Evolutionary conservation across 331 rosid species (phyloP), one percentile per base, ranked within the genome.

Genomic region (Cydonia oblonga): DNA sequence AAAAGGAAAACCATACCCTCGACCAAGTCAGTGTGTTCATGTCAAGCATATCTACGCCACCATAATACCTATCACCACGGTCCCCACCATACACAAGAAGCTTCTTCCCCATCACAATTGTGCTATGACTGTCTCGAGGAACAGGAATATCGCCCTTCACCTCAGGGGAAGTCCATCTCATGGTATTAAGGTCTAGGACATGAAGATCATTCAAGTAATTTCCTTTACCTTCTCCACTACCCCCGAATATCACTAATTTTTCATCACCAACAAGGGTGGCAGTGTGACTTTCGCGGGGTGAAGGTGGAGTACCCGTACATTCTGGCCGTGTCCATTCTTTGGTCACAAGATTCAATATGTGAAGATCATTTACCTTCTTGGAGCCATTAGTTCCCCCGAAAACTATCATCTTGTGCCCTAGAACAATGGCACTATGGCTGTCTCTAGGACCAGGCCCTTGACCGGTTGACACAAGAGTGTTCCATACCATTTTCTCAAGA

Each of bases 311-410:
- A 56, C 98, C 98, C 33, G 81, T 75, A 79, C 92, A 91, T 73
- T 81, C 86, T 18, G 90, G 96, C 40, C 73, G 82, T 28, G 71
- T 58, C 98, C 98, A 93, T 76, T 85, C 96, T 33, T 79, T 84
- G 19, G 91, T 87, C 0, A 11, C 64, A 56, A 93, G 96, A 80
- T 93, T 87, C 49, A 93, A 78, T 38, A 91, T 69, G 40, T 91
- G 96, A 58, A 85, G 85, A 58, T 89, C 96, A 69, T 91, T 91
- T 23, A 91, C 96, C 82, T 93, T 93, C 90, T 81, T 91, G 65
- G 84, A 78, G 62, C 98, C 98, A 78, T 90, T 91, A 28, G 98
- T 93, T 3, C 98, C 98, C 5, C 98, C 98, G 81, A 93, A 93
- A 19, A 93, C 96, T 60, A 93, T 82, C 98, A 93, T 89, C 72